Evolutionary conservation across 768 basidiomycete genomes (phyloP).

Genomic region (Myochromella boudieri): DNA sequence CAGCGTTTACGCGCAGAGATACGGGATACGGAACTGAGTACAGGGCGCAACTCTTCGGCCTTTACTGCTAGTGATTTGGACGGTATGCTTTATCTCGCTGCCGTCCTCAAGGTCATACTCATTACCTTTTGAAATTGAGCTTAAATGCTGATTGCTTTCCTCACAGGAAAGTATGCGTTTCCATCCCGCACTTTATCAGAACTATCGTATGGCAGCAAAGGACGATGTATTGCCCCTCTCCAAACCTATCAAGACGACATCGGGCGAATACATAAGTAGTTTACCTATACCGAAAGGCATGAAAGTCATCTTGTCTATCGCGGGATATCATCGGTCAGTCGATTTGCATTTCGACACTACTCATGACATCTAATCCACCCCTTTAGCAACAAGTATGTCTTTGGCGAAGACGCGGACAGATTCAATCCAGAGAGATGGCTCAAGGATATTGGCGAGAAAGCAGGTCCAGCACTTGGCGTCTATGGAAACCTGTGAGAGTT

Average conservation of each 20-base stretch:
- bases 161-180: slow-evolving; percentile 50
- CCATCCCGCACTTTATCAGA: slow-evolving; percentile 53
- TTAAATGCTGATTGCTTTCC: not conserved
- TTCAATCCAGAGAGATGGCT: slow-evolving; percentile 63
- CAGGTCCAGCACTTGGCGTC: slow-evolving; percentile 40
- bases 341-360: not conserved
- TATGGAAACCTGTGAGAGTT: slow-evolving; percentile 46
- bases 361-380: not conserved
- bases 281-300: slow-evolving; percentile 51
- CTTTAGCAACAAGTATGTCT: slow-evolving; percentile 44
- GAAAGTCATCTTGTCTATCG: slow-evolving; percentile 51
- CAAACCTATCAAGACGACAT: slow-evolving; percentile 44
- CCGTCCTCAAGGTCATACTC: slow-evolving; percentile 44
- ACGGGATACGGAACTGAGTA: slow-evolving; percentile 33
- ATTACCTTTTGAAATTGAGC: not conserved
- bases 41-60: slow-evolving; percentile 36
- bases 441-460: slow-evolving; percentile 32
- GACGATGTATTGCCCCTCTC: slow-evolving; percentile 65
- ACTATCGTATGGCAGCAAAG: slow-evolving; percentile 45
- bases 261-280: slow-evolving; percentile 41
- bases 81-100: slow-evolving; percentile 46
- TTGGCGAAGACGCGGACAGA: slow-evolving; percentile 54
- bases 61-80: slow-evolving; percentile 50
- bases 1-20: slow-evolving; percentile 62
- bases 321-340: slow-evolving; percentile 57